Evolutionary conservation across 305 asterid species (phyloP).

Genomic region (Solanum hybrid): DNA sequence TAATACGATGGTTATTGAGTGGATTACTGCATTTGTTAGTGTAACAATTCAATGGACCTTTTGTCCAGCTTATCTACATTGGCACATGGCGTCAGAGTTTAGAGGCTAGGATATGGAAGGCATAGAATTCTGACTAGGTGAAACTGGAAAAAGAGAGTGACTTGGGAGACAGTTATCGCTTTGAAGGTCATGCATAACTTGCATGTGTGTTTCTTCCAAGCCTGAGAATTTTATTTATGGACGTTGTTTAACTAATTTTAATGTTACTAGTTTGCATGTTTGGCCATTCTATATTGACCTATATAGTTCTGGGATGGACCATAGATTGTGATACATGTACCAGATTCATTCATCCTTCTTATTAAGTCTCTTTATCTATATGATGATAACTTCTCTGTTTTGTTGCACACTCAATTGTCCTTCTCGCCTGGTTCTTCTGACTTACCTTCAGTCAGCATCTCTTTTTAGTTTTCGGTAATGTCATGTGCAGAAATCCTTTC

Average conservation of each 20-base stretch:
- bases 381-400: background rate
- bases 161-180: background rate
- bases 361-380: background rate
- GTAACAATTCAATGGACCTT: background rate
- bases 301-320: background rate
- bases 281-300: background rate
- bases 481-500: background rate
- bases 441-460: background rate
- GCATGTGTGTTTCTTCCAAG: background rate
- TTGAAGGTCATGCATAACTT: background rate
- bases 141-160: background rate
- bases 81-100: background rate
- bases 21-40: background rate
- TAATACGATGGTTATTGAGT: background rate
- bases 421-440: background rate
- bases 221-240: background rate
- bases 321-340: background rate
- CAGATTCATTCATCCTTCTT: background rate
- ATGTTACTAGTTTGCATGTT: background rate
- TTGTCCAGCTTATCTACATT: background rate
- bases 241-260: background rate
- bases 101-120: background rate
- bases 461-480: background rate
- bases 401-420: background rate
- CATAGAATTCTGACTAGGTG: background rate